phyloP scores from a whole-genome alignment of 2,329 filamentous ascomycete genomes.

The Emmonsia crescens region DNA sequence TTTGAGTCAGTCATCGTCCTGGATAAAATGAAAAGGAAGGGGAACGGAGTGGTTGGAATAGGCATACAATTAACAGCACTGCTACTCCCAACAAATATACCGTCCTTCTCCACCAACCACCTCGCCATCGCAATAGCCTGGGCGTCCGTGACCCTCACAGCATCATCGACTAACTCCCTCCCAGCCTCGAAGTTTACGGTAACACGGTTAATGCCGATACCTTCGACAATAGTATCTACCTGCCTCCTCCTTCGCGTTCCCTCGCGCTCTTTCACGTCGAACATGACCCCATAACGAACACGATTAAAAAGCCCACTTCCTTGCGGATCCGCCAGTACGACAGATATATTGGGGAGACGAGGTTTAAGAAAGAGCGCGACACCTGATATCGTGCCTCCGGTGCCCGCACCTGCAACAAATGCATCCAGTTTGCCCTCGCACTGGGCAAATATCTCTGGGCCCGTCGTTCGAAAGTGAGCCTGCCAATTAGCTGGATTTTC shows the following conservation, averaged over 20 bases:
- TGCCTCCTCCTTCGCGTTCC: conserved; percentile 81
- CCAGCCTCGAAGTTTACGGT: conserved; percentile 88
- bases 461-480: conserved; percentile 72
- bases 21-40: neutral
- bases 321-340: conserved; percentile 87
- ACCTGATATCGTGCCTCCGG: conserved; percentile 84
- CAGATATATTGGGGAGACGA: conserved; percentile 48
- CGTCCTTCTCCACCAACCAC: conserved; percentile 91
- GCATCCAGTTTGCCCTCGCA: conserved; percentile 65
- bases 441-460: conserved; percentile 79
- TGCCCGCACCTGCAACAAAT: conserved; percentile 88
- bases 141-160: conserved; percentile 73
- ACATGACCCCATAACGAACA: conserved; percentile 91
- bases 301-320: conserved; percentile 90
- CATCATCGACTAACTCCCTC: conserved; percentile 76
- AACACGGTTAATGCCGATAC: conserved; percentile 89
- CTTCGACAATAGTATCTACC: conserved; percentile 92
- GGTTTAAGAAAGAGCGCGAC: conserved; percentile 76
- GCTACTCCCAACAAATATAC: conserved; percentile 87
- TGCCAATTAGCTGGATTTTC: conserved; percentile 82
- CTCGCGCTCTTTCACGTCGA: conserved; percentile 76
- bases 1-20: neutral
- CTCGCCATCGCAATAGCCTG: conserved; percentile 91
- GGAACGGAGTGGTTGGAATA: conserved; percentile 8
- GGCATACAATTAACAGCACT: conserved; percentile 83